Base-by-base conservation (phyloP, 805 yeast genomes). In the Candida tammaniensis region DNA sequence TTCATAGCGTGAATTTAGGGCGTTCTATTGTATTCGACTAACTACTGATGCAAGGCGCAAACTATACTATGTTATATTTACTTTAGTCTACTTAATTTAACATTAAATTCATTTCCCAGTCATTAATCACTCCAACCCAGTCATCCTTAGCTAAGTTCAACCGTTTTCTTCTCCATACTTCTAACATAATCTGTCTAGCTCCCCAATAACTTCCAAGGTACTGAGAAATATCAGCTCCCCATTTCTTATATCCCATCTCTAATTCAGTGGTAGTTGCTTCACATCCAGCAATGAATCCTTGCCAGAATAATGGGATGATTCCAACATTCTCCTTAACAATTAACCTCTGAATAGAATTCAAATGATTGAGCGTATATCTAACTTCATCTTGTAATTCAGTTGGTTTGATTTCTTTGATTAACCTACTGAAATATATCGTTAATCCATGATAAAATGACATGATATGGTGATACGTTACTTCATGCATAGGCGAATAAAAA, bases 31-130 rank as follows among this genome's bases (percentile, higher is more conserved):
- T n/a, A n/a, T n/a, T n/a, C n/a, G n/a, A n/a, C n/a, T n/a, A n/a
- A n/a, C n/a, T n/a, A n/a, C n/a, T n/a, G n/a, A n/a, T n/a, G n/a
- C n/a, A n/a, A n/a, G n/a, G n/a, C n/a, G n/a, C n/a, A n/a, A n/a
- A n/a, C n/a, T n/a, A n/a, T n/a, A n/a, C n/a, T n/a, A n/a, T n/a
- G n/a, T n/a, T n/a, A n/a, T n/a, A n/a, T n/a, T n/a, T n/a, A n/a
- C n/a, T n/a, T n/a, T n/a, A n/a, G n/a, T n/a, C n/a, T n/a, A n/a
- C n/a, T n/a, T 43, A 78, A 33, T 74, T 68, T 39, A 86, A 60
- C 89, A 86, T 83, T 33, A 86, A 71, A 46, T 85, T 84, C 74
- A 85, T 82, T 49, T 82, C 86, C 94, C 94, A 84, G 40, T 86
- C 94, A 29, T 73, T 72, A 30, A 84, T 74, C 12, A 86, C 89